Percentiles rank a stretch among this genome's conserved stretches.
These are phyloP conservation scores for Leucoagaricus sp. DNA, from an alignment of 1,284 basidiomycete species.

Conservation along the genomic window DNA sequence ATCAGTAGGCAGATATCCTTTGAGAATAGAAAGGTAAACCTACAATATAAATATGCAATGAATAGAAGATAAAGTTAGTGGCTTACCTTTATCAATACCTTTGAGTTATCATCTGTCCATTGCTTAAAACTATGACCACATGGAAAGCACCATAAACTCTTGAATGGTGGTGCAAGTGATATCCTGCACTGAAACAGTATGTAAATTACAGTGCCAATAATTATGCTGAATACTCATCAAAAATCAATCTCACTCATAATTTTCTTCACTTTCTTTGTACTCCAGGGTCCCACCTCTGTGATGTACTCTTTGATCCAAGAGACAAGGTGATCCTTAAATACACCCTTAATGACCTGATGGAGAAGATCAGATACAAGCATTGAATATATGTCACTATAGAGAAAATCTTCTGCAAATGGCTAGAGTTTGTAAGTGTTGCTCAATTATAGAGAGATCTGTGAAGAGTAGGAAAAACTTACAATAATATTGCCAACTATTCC, in stretches of 20 bases:
- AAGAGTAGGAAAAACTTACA: neutral
- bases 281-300: neutral
- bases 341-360: conserved; percentile 17
- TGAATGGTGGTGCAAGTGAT: neutral
- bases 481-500: neutral
- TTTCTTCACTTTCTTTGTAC: neutral
- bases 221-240: neutral
- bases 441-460: neutral
- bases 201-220: neutral
- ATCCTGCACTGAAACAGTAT: conserved; percentile 7
- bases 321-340: conserved; percentile 17
- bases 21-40: conserved; percentile 31
- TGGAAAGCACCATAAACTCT: conserved; percentile 1
- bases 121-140: conserved; percentile 12
- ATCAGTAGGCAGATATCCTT: conserved; percentile 23
- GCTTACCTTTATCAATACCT: conserved; percentile 22
- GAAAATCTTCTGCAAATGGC: conserved; percentile 14
- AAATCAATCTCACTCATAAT: conserved; percentile 13
- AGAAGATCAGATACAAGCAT: conserved; percentile 9
- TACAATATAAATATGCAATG: conserved; percentile 2
- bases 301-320: conserved; percentile 10
- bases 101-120: conserved; percentile 19
- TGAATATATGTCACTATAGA: conserved; percentile 9
- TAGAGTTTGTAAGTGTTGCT: too few species aligned
- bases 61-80: neutral